Evolutionary conservation across 1,139 yeast species (phyloP), one percentile per base, ranked within the genome.

Genomic region (Suhomyces wounanorum): DNA sequence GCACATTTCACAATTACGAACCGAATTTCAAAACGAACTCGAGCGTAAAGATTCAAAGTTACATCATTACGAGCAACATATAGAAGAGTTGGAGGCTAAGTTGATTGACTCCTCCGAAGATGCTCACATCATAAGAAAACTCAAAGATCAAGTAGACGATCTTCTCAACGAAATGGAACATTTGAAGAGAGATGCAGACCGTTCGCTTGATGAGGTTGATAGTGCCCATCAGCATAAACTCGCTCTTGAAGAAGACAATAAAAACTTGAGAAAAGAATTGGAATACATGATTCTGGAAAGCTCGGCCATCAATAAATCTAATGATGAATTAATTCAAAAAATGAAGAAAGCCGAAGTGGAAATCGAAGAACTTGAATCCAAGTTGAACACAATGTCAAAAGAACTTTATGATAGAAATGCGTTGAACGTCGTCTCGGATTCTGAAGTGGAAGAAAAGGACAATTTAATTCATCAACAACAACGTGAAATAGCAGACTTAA

Each of bases 101-200:
- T n/a, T 50, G n/a, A 16, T 46, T 40, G 46, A 44, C 4, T 30
- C 41, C 8, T 23, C 47, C 4, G 38, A 37, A 2, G 50, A 52
- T 28, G 23, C 53, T 8, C 47, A 53, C 21, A 37, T 52, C 8
- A 50, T 44, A 8, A 44, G 62, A 51, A 57, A 48, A 51, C 55
- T 10, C 8, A 16, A 25, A 8, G 41, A 47, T 5, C 60, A 60
- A 28, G 44, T 57, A 9, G 56, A 55, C 18, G 45, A 40, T 26
- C 38, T 55, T 28, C 46, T 50, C 17, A 37, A 39, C 14, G 48
- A 43, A 30, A 46, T 38, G 11, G 47, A 59, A 33, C 52, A 54
- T 9, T 57, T 68, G 47, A 62, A 59, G 41, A 47, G 47, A 7
- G 68, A 67, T 41, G 43, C 64, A 1, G 63, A 62, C 14, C 52